Conservation (phyloP, 2,329 filamentous ascomycete genomes). For the Colletotrichum tropicale region DNA sequence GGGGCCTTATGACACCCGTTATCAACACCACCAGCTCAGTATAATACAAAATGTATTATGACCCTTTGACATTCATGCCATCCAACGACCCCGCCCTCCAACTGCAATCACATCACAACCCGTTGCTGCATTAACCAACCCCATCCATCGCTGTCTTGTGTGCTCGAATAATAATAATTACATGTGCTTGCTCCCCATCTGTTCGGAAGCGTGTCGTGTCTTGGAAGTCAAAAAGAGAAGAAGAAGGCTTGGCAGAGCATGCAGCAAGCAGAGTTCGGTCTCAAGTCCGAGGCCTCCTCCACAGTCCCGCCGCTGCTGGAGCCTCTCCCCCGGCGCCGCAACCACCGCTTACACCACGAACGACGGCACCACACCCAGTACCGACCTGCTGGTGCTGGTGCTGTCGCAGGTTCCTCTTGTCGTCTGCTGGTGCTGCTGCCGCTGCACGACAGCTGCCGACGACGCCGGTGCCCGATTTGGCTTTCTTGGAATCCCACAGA, state of each 20-base stretch:
- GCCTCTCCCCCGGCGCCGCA: not conserved
- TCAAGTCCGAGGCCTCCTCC: constrained; percentile 3
- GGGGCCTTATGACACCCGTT: not conserved
- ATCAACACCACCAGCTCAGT: not conserved
- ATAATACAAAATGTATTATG: not conserved
- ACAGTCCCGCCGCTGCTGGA: not conserved
- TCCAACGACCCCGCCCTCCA: not conserved
- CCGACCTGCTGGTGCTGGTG: not conserved
- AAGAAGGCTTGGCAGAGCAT: not conserved
- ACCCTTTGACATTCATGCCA: not conserved
- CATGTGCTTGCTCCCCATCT: not conserved
- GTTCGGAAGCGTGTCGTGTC: not conserved
- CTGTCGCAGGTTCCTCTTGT: not conserved
- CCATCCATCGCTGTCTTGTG: not conserved
- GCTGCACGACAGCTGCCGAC: not conserved
- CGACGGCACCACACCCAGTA: not conserved
- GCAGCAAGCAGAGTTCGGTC: not conserved
- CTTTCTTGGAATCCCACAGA: not conserved
- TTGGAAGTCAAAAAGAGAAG: not conserved
- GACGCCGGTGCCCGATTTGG: not conserved
- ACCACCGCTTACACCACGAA: not conserved
- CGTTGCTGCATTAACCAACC: not conserved
- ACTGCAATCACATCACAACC: not conserved
- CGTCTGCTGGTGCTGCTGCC: not conserved
- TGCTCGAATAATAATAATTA: not conserved